Percentiles rank a stretch among this genome's conserved stretches.
phyloP scores from a whole-genome alignment of 176 grass and related monocot species.

The Lolium rigidum region DNA sequence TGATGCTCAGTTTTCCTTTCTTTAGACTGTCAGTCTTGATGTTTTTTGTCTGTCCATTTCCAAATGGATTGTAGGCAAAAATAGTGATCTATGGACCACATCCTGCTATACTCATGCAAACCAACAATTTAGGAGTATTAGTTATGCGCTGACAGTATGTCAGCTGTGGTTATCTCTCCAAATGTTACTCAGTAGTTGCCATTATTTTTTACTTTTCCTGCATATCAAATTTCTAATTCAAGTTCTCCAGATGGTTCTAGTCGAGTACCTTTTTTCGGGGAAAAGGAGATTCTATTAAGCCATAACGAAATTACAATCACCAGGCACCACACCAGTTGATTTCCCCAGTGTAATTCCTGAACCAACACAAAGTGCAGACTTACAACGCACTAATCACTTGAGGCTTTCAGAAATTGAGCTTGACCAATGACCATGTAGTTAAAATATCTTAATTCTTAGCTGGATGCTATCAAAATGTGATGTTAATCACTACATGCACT shows the following conservation, averaged over 20 bases:
- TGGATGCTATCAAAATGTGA: neutral
- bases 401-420: neutral
- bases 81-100: neutral
- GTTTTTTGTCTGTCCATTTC: neutral
- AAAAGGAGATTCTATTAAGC: neutral
- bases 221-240: neutral
- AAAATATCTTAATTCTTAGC: neutral
- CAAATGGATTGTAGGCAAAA: slow-evolving; percentile 17
- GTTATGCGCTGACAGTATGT: neutral
- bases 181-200: neutral
- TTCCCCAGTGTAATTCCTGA: neutral
- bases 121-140: neutral
- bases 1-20: neutral
- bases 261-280: neutral
- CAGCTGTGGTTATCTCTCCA: neutral
- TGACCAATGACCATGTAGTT: neutral
- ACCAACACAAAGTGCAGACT: neutral
- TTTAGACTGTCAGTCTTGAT: neutral
- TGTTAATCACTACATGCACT: neutral
- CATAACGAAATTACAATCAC: neutral
- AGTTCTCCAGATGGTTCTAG: neutral
- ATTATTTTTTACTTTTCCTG: neutral
- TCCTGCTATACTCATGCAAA: neutral
- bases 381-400: neutral
- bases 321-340: neutral